Evolutionary conservation across 2,329 filamentous ascomycete species (phyloP).

Genomic region (Emergomyces pasteurianus): DNA sequence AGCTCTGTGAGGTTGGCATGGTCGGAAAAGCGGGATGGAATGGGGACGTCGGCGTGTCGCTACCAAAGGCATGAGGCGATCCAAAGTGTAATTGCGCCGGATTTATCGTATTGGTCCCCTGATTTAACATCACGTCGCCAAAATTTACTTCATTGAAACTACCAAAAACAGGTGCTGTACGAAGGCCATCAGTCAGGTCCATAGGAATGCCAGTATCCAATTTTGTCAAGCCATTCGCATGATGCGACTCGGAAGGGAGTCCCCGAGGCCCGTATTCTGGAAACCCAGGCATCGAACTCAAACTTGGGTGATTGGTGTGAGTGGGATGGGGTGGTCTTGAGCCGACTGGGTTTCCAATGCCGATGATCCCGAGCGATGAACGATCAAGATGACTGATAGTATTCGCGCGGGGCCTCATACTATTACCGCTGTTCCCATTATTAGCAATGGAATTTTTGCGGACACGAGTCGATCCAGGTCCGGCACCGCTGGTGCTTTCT

Average conservation of each 20-base stretch:
- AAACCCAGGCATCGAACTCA: constrained; percentile 49
- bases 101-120: constrained; percentile 48
- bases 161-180: constrained; percentile 66
- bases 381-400: constrained; percentile 91
- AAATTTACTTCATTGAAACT: constrained; percentile 59
- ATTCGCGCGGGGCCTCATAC: constrained; percentile 81
- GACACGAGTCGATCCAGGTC: constrained; percentile 58
- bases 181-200: constrained; percentile 55
- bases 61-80: constrained; percentile 46
- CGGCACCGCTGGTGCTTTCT: constrained; percentile 70
- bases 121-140: constrained; percentile 57
- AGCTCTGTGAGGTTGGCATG: constrained; percentile 44
- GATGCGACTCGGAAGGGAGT: constrained; percentile 42
- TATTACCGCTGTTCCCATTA: constrained; percentile 34
- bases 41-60: constrained; percentile 30
- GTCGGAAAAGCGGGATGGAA: constrained; percentile 36
- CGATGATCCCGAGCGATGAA: constrained; percentile 54
- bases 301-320: constrained; percentile 62
- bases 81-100: constrained; percentile 46
- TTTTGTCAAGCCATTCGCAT: constrained; percentile 61
- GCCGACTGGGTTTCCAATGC: constrained; percentile 16
- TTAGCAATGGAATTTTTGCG: constrained; percentile 83
- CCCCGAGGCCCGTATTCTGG: constrained; percentile 50
- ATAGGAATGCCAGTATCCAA: constrained; percentile 66
- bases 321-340: constrained; percentile 24